These are phyloP conservation scores for Aspergillus sp. DNA, from an alignment of 2,329 filamentous ascomycete species.

Conservation along the genomic window DNA sequence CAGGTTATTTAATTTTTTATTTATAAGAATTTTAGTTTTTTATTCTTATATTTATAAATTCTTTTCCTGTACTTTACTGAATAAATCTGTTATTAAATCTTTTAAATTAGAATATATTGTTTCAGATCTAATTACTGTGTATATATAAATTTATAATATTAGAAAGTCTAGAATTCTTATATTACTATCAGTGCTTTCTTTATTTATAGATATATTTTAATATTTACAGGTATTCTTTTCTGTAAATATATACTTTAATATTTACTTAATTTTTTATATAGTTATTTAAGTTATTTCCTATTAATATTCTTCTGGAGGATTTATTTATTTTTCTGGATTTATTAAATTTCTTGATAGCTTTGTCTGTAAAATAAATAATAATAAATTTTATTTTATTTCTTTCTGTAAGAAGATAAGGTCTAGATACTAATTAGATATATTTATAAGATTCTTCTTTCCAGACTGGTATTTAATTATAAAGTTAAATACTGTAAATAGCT, in stretches of 20 bases:
- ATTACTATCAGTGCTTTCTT: too few relatives aligned
- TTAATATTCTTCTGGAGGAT: neutral
- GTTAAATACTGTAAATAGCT: too few relatives aligned
- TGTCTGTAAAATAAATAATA: neutral
- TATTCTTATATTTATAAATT: neutral
- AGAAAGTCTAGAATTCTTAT: too few relatives aligned
- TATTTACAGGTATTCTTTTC: too few relatives aligned
- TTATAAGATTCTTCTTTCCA: neutral
- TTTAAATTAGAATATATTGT: neutral
- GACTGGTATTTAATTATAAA: neutral
- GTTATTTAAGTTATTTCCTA: too few relatives aligned
- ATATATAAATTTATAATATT: accelerated
- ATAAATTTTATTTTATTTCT: neutral
- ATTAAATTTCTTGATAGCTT: neutral
- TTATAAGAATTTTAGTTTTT: neutral
- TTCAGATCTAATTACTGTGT: neutral
- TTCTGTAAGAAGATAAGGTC: too few relatives aligned
- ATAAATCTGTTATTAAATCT: neutral
- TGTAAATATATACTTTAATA: too few relatives aligned
- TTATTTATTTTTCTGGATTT: neutral
- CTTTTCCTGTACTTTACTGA: neutral
- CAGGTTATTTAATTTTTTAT: neutral
- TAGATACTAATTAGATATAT: neutral
- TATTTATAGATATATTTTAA: too few relatives aligned
- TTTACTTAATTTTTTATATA: too few relatives aligned